These are phyloP conservation scores for Leccinum discolor DNA, from an alignment of 1,284 basidiomycete species.

Conservation along the genomic window DNA sequence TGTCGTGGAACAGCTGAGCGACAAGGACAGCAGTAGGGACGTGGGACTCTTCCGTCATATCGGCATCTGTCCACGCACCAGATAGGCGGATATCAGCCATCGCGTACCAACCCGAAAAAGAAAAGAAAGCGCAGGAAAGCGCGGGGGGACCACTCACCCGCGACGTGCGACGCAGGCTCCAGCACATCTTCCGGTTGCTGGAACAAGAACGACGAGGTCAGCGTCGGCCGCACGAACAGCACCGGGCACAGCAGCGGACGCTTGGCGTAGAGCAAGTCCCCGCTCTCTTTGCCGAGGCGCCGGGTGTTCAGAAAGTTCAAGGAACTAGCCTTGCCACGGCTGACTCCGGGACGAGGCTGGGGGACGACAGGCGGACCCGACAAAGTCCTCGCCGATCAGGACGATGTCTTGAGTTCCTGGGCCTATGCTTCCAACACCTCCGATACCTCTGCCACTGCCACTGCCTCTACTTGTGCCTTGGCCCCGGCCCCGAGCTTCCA, in stretches of 20 bases:
- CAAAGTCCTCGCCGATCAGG: not conserved
- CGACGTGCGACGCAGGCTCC: slow-evolving; percentile 51
- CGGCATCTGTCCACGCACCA: slow-evolving; percentile 26
- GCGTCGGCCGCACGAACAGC: slow-evolving; percentile 62
- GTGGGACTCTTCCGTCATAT: slow-evolving; percentile 49
- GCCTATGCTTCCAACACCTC: not conserved
- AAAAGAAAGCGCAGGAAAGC: slow-evolving; percentile 1
- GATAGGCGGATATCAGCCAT: not conserved
- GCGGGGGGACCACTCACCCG: slow-evolving; percentile 40
- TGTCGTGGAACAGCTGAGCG: slow-evolving; percentile 55
- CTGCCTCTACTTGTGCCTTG: slow-evolving; percentile 12
- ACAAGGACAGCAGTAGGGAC: slow-evolving; percentile 68
- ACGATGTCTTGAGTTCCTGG: slow-evolving; percentile 4
- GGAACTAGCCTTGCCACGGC: not conserved
- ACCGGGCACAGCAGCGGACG: slow-evolving; percentile 65
- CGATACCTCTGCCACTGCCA: not conserved
- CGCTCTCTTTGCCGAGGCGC: slow-evolving; percentile 21
- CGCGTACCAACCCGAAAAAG: not conserved
- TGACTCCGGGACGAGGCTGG: not conserved
- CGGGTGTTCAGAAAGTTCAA: not conserved
- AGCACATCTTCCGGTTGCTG: slow-evolving; percentile 67
- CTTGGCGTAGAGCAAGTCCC: slow-evolving; percentile 48
- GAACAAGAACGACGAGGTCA: slow-evolving; percentile 57
- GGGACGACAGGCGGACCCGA: not conserved
- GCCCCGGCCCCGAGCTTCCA: not conserved